Evolutionary conservation across 352 stramenopile genomes (phyloP), one percentile per base, ranked within the genome.

Genomic region (Pythium aquatile): DNA sequence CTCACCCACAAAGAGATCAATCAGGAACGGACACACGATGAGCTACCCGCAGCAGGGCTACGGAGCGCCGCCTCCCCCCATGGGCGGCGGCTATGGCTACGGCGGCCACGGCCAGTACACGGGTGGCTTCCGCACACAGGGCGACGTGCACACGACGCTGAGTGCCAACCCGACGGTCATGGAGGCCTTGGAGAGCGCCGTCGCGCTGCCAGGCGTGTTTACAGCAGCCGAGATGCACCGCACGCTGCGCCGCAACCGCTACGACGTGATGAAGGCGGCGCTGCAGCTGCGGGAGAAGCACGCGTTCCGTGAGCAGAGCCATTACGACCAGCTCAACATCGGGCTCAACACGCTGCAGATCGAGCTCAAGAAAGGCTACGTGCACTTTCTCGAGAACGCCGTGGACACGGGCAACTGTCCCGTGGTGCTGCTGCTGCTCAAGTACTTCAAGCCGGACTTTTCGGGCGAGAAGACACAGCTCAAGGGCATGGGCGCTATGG

Each of bases 281-380:
- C 65, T 89, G 65, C 83, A 91, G 63, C 72, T 93, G 35, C 82
- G 73, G 24, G 81, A 90, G 52, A 91, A 91, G 68, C 68, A 89
- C 63, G 65, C 71, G 46, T 85, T 78, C 59, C 76, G 83, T 20
- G 35, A 16, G 48, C 65, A 80, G 29, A 58, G 68, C 58, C 73
- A 80, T 56, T 88, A 81, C 65, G 67, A 81, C 56, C 63, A 81
- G 58, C 80, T 93, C 39, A 85, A 89, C 47, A 81, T 93, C 40
- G 81, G 76, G 1, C 66, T 88, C 29, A 49, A 51, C 2, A 79
- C 80, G n/a, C 39, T 93, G 1, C 81, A 91, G 58, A 66, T 77
- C 42, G 83, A 93, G 65, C 64, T 91, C 17, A 77, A 78, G 48
- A 93, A 91, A 63, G 81, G 83, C 13, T 93, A 93, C 63, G 79